Conservation (phyloP, 1,284 basidiomycete genomes). For the Amylostereum areolatum region DNA sequence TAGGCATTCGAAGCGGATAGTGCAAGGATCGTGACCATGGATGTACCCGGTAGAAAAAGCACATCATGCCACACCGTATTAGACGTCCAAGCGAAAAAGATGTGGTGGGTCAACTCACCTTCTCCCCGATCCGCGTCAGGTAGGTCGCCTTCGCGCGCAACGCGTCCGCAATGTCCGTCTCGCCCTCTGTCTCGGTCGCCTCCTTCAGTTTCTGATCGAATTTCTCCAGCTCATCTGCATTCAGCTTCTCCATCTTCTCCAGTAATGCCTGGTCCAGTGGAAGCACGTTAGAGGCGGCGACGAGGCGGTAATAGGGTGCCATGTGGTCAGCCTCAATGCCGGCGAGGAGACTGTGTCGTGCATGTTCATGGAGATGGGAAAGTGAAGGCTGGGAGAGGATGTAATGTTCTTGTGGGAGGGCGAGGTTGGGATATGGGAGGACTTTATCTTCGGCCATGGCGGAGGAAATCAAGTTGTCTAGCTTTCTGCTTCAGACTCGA, state of each 20-base stretch:
- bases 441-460: constrained; percentile 81
- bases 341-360: constrained; percentile 61
- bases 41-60: too few relatives aligned
- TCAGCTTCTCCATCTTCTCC: constrained; percentile 67
- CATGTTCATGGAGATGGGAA: constrained; percentile 58
- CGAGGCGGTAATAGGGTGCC: constrained; percentile 71
- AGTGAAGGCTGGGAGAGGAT: constrained; percentile 62
- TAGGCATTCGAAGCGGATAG: too few relatives aligned
- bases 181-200: constrained; percentile 88
- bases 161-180: constrained; percentile 89
- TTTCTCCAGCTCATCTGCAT: constrained; percentile 70
- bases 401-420: constrained; percentile 74
- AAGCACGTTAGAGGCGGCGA: constrained; percentile 44
- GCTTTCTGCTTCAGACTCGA: constrained; percentile 6
- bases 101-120: constrained; percentile 40
- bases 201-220: constrained; percentile 80
- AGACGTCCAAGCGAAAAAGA: too few relatives aligned
- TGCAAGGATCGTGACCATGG: too few relatives aligned
- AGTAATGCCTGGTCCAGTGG: constrained; percentile 57
- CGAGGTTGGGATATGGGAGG: constrained; percentile 81
- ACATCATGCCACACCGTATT: too few relatives aligned
- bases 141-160: constrained; percentile 85
- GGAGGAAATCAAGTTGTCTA: constrained; percentile 6
- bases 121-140: constrained; percentile 88
- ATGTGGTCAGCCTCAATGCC: constrained; percentile 88